phyloP scores from a whole-genome alignment of 257 asterid species.

The Nicotiana noctiflora region DNA sequence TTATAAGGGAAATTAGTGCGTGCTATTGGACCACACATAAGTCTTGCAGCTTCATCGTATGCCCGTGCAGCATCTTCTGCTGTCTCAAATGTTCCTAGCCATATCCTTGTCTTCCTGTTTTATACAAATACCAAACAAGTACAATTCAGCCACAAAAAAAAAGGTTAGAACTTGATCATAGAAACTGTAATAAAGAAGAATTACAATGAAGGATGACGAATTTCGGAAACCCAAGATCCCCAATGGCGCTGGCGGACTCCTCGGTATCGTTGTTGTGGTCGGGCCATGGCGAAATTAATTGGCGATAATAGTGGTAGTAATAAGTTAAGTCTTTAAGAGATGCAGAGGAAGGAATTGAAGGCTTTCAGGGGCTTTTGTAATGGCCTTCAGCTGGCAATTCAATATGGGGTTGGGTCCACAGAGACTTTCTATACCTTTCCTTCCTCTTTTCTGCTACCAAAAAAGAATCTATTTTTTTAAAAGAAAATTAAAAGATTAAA shows the following conservation, averaged over 20 bases:
- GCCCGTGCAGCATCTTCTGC: constrained; percentile 82
- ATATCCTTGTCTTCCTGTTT: constrained; percentile 60
- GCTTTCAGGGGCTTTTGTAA: constrained; percentile 36
- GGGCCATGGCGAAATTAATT: constrained; percentile 26
- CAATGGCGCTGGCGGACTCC: constrained; percentile 83
- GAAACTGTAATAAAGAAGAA: not conserved
- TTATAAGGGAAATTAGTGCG: constrained; percentile 51
- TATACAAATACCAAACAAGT: not conserved
- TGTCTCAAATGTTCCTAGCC: constrained; percentile 78
- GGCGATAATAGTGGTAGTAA: not conserved
- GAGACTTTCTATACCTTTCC: constrained; percentile 13
- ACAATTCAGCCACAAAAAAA: not conserved
- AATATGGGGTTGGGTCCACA: constrained; percentile 43
- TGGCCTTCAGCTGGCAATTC: constrained; percentile 48
- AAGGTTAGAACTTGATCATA: not conserved
- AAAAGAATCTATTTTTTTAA: constrained; percentile 1
- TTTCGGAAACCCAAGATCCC: constrained; percentile 94
- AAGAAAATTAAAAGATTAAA: not conserved
- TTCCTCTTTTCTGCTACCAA: not conserved
- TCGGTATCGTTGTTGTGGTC: constrained; percentile 54
- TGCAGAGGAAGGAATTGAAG: not conserved
- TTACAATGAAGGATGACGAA: constrained; percentile 72
- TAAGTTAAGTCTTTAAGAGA: not conserved
- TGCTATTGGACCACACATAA: constrained; percentile 64
- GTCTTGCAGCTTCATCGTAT: constrained; percentile 72